Base-by-base conservation (phyloP, 2,329 filamentous ascomycete species). In the Penicillium hesseltinei region DNA sequence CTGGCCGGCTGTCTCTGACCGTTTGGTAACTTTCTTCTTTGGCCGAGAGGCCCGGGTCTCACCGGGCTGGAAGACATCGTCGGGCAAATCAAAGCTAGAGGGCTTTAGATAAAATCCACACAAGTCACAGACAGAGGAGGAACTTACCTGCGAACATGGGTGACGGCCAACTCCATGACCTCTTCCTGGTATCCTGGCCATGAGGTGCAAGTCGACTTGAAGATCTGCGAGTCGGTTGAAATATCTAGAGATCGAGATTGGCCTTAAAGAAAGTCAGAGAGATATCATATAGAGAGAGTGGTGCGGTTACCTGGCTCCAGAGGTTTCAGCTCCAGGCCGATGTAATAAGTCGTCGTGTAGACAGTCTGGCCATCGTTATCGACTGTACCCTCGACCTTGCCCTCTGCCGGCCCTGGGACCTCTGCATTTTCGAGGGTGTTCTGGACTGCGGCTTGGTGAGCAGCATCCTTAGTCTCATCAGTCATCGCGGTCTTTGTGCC, bases 331-430 rank as follows among this genome's bases (percentile, higher is more conserved):
- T 93, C 89, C 47, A 97, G 81, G 36, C 94, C 94, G 69, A 99
- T 91, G 71, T 97, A 99, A 73, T 92, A 93, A 1, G 92, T 97
- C 25, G 91, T 92, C 0, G 93, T 97, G 72, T 90, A 96, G 29
- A 97, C 77, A 45, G 80, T 81, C 52, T 77, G 75, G 35, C 77
- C 74, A 59, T 57, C 42, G 10, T 42, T 49, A 45, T 78, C 75
- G 27, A 78, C 73, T 29, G 69, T 73, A 5, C 31, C 49, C 29
- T 51, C 39, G 40, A 74, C 73, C 29, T 70, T 67, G 40, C 73
- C 69, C 42, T 75, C 68, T 0, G 58, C 47, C 17, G 67, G 63
- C 9, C 75, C 72, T n/a, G 74, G 72, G 11, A 72, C 67, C 36
- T 75, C 72, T 4, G 70, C 69, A 44, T 77, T 74, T 49, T 75